Conservation (phyloP, 2,329 filamentous ascomycete genomes). For the Albophoma yamanashiensis region DNA sequence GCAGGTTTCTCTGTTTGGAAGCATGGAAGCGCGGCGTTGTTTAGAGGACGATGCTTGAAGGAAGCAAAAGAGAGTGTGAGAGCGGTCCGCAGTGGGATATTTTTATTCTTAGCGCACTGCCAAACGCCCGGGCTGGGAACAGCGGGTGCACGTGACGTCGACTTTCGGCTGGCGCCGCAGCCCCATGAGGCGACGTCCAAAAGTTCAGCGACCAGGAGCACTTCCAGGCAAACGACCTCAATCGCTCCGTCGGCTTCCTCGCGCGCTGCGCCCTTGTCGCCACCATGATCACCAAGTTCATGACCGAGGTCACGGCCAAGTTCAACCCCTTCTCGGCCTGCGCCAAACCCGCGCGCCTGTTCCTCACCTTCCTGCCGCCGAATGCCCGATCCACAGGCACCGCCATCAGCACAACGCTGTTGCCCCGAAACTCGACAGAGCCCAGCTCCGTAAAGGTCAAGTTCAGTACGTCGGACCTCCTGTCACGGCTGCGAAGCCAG, state of each 20-base stretch:
- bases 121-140: neutral
- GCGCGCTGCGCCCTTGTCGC: constrained; percentile 5
- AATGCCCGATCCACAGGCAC: constrained; percentile 64
- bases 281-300: constrained; percentile 74
- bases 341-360: constrained; percentile 75
- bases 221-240: neutral
- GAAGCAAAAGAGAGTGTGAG: neutral
- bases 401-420: constrained; percentile 65
- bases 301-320: constrained; percentile 72
- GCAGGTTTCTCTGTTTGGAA: constrained; percentile 9
- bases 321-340: constrained; percentile 86
- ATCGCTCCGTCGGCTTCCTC: neutral
- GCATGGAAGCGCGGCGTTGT: constrained; percentile 14
- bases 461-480: constrained; percentile 57
- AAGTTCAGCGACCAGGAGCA: neutral
- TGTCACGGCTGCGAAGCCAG: neutral
- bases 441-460: constrained; percentile 63
- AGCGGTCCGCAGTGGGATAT: neutral
- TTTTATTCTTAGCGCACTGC: neutral
- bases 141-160: constrained; percentile 3
- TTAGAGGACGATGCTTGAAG: constrained; percentile 11
- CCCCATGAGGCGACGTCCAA: neutral
- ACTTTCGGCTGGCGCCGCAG: constrained; percentile 1
- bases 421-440: constrained; percentile 60
- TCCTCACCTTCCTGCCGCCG: constrained; percentile 76